Conservation (phyloP, 768 basidiomycete genomes). For the Daedaleopsis sinensis region DNA sequence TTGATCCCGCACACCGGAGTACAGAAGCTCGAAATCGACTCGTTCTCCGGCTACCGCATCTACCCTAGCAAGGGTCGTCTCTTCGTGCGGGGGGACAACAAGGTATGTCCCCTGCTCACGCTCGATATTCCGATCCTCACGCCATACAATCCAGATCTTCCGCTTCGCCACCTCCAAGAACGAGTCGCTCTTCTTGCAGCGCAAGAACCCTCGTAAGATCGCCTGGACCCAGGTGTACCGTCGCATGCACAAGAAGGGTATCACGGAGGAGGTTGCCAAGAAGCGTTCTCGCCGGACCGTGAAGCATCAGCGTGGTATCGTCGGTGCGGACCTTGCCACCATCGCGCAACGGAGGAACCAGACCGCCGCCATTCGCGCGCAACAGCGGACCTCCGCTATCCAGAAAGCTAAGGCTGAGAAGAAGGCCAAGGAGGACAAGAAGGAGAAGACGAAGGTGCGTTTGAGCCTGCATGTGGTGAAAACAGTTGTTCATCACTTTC, state of each 20-base stretch:
- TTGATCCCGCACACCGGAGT: slow-evolving; percentile 20
- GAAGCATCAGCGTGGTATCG: slow-evolving; percentile 98
- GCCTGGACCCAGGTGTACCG: slow-evolving; percentile 95
- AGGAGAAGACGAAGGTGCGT: slow-evolving; percentile 64
- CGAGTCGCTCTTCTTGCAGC: slow-evolving; percentile 95
- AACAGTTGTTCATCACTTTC: not conserved
- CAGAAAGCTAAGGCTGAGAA: slow-evolving; percentile 95
- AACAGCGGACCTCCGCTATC: slow-evolving; percentile 84
- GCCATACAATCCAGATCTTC: slow-evolving; percentile 67
- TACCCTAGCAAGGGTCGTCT: slow-evolving; percentile 98
- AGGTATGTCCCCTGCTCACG: slow-evolving; percentile 54
- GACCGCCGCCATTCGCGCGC: slow-evolving; percentile 79
- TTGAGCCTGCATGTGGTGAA: not conserved
- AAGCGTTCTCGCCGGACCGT: slow-evolving; percentile 96
- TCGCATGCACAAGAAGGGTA: slow-evolving; percentile 99
- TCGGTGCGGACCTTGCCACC: slow-evolving; percentile 90
- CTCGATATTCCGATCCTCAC: not conserved
- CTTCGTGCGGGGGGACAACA: slow-evolving; percentile 95
- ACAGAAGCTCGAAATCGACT: slow-evolving; percentile 98
- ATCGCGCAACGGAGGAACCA: slow-evolving; percentile 94
- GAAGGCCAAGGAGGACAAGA: slow-evolving; percentile 95
- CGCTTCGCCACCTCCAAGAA: slow-evolving; percentile 93
- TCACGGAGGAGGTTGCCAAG: slow-evolving; percentile 99
- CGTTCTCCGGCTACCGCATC: slow-evolving; percentile 96
- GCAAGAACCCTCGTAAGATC: slow-evolving; percentile 99